Evolutionary conservation across 2,329 filamentous ascomycete species (phyloP).

Genomic region (Penicillium sp.): DNA sequence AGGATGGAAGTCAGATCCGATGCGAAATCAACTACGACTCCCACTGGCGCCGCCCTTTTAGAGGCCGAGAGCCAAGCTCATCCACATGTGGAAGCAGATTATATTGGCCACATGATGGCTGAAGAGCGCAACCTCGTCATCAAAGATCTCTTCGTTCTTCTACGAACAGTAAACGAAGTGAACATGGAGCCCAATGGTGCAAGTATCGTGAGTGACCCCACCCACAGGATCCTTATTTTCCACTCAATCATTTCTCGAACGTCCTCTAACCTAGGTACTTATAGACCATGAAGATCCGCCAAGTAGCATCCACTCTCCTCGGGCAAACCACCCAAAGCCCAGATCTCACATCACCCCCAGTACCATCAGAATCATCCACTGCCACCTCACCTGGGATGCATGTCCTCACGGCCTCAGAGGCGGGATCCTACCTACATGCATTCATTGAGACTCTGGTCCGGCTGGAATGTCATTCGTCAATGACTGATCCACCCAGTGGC

Average conservation of each 20-base stretch:
- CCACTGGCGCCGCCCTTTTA: background rate
- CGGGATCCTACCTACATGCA: conserved; percentile 66
- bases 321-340: conserved; percentile 38
- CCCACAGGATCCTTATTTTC: background rate
- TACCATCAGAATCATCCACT: conserved; percentile 64
- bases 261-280: too few species aligned
- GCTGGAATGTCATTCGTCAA: conserved; percentile 59
- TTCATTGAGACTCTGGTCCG: conserved; percentile 73
- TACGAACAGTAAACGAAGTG: conserved; percentile 74
- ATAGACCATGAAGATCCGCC: conserved; percentile 76
- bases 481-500: conserved; percentile 28
- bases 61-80: conserved; percentile 29
- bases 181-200: conserved; percentile 73
- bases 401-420: conserved; percentile 45
- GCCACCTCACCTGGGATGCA: conserved; percentile 38
- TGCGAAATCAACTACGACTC: background rate
- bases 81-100: conserved; percentile 42
- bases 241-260: background rate
- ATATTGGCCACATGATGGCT: conserved; percentile 62
- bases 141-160: conserved; percentile 69
- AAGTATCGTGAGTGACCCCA: conserved; percentile 54
- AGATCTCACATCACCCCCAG: conserved; percentile 19
- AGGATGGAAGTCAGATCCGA: conserved; percentile 23
- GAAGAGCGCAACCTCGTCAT: conserved; percentile 78
- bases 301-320: conserved; percentile 75